Evolutionary conservation across 2,329 filamentous ascomycete species (phyloP).

Genomic region (Aspergillus proliferans): DNA sequence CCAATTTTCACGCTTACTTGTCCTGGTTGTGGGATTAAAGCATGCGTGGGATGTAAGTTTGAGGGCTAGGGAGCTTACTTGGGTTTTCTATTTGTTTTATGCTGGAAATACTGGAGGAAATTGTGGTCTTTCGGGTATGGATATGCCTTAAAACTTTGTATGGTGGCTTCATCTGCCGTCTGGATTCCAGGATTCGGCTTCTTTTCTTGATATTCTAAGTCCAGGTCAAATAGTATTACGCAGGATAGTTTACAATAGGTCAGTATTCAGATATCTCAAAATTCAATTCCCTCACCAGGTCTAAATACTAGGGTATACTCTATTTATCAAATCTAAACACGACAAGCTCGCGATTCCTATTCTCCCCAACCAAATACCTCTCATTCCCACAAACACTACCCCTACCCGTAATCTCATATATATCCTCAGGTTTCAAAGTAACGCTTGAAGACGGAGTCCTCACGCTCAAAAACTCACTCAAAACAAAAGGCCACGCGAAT

Average conservation of each 20-base stretch:
- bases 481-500: slow-evolving; percentile 19
- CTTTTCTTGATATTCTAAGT: neutral
- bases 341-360: slow-evolving; percentile 45
- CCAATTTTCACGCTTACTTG: slow-evolving; percentile 26
- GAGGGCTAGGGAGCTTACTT: neutral
- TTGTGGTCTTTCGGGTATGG: neutral
- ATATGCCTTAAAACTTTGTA: neutral
- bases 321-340: slow-evolving; percentile 46
- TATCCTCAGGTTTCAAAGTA: slow-evolving; percentile 31
- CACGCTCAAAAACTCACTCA: slow-evolving; percentile 23
- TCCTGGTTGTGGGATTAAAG: slow-evolving; percentile 20
- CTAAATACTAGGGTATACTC: no score
- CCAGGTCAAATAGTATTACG: no score
- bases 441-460: slow-evolving; percentile 17
- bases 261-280: no score
- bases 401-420: slow-evolving; percentile 45
- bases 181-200: neutral
- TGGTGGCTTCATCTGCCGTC: neutral
- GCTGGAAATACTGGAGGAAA: no score
- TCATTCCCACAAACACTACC: slow-evolving; percentile 56
- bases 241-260: no score
- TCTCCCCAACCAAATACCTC: slow-evolving; percentile 57
- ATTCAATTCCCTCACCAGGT: no score
- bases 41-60: slow-evolving; percentile 29
- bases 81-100: neutral